These are phyloP conservation scores for Auriscalpium microsporum DNA, from an alignment of 768 basidiomycete species.

Conservation along the genomic window DNA sequence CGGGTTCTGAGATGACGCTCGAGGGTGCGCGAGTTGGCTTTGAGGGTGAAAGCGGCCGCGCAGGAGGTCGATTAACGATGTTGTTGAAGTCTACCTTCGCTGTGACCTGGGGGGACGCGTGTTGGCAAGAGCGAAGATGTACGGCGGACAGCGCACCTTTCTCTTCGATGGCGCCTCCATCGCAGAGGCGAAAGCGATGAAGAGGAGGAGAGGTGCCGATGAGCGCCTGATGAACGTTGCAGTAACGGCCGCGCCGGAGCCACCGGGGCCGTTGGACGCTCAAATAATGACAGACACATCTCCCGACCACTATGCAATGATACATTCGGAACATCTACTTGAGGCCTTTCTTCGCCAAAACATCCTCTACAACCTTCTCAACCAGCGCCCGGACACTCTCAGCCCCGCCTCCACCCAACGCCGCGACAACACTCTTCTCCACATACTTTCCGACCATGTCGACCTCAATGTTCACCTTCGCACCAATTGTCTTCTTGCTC, in stretches of 20 bases:
- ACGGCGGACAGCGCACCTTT: slow-evolving; percentile 6
- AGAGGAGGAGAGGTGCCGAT: neutral
- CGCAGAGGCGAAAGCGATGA: neutral
- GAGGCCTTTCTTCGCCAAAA: slow-evolving; percentile 39
- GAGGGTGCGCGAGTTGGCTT: slow-evolving; percentile 21
- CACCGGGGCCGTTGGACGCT: neutral
- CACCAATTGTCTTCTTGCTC: slow-evolving; percentile 62
- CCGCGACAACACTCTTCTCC: slow-evolving; percentile 69
- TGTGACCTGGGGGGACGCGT: slow-evolving; percentile 35
- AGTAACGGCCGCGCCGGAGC: neutral
- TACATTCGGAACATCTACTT: slow-evolving; percentile 6
- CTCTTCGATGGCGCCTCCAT: slow-evolving; percentile 10
- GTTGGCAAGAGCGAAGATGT: neutral
- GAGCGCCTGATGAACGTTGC: neutral
- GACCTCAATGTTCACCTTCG: slow-evolving; percentile 89
- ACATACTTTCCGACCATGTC: slow-evolving; percentile 94
- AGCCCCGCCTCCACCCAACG: slow-evolving; percentile 47
- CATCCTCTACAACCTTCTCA: slow-evolving; percentile 49
- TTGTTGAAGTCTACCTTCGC: slow-evolving; percentile 38
- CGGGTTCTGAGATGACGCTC: slow-evolving; percentile 8
- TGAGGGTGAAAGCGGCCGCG: slow-evolving; percentile 43
- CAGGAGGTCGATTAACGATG: slow-evolving; percentile 24
- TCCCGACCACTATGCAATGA: neutral
- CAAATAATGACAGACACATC: neutral
- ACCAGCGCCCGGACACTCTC: slow-evolving; percentile 40